phyloP scores from a whole-genome alignment of 1,284 basidiomycete species.

The Ceratorhiza oryzae-sativae region DNA sequence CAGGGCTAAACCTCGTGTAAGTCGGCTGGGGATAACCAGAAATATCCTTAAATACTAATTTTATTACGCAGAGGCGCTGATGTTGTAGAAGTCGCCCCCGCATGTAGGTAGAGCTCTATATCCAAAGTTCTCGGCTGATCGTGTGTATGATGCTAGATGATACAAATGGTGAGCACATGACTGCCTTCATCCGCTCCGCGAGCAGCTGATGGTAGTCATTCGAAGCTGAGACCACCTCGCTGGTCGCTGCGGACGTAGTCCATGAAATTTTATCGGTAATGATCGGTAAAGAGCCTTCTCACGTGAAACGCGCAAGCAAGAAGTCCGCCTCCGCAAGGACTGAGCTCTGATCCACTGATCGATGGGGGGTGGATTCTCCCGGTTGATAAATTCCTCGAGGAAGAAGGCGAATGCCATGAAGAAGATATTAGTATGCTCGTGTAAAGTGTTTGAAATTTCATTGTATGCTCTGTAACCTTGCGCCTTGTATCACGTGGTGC shows the following conservation, averaged over 20 bases:
- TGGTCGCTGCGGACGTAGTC: constrained; percentile 74
- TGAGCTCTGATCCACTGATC: constrained; percentile 21
- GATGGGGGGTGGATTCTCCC: constrained; percentile 4
- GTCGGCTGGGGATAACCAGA: constrained; percentile 46
- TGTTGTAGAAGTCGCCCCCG: constrained; percentile 81
- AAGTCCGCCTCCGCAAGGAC: constrained; percentile 1
- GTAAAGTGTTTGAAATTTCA: background rate
- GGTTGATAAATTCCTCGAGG: background rate
- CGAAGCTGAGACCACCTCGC: constrained; percentile 72
- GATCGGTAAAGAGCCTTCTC: constrained; percentile 45
- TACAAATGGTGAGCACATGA: constrained; percentile 51
- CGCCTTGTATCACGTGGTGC: constrained; percentile 19
- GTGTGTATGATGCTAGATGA: constrained; percentile 55
- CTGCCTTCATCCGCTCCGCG: background rate
- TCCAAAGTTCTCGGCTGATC: background rate
- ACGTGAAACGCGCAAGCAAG: background rate
- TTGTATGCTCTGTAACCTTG: background rate
- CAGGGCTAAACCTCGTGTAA: constrained; percentile 79
- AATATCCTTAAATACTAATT: constrained; percentile 4
- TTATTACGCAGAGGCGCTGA: constrained; percentile 65
- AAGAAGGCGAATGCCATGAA: background rate
- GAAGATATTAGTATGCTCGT: background rate
- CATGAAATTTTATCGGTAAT: constrained; percentile 74
- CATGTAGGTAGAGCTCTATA: constrained; percentile 52
- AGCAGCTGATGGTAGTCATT: background rate